Evolutionary conservation across 2,329 filamentous ascomycete species (phyloP).

Genomic region (Penicillium capsulatum): DNA sequence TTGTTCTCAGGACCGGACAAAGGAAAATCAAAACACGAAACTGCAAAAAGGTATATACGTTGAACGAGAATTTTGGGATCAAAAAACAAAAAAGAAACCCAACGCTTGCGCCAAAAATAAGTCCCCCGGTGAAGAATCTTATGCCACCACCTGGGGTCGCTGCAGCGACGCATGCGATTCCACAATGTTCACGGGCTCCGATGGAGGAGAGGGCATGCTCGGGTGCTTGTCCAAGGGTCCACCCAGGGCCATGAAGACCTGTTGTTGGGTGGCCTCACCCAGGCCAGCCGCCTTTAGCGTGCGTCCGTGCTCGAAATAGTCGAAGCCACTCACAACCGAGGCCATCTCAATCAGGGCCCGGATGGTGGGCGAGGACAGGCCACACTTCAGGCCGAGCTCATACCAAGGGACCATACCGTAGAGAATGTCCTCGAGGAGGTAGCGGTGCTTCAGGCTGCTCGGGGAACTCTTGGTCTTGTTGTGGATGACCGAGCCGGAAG

Average conservation of each 20-base stretch:
- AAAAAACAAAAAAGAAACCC: too few species aligned
- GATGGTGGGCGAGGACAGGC: slow-evolving; percentile 14
- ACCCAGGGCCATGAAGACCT: slow-evolving; percentile 13
- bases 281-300: slow-evolving; percentile 13
- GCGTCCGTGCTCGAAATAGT: slow-evolving; percentile 13
- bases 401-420: slow-evolving; percentile 16
- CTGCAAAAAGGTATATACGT: too few species aligned
- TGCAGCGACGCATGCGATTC: too few species aligned
- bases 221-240: slow-evolving; percentile 9
- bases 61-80: too few species aligned
- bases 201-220: too few species aligned
- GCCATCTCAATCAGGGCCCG: slow-evolving; percentile 16
- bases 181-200: too few species aligned
- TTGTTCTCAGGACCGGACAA: too few species aligned
- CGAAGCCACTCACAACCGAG: slow-evolving; percentile 15
- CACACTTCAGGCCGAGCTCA: slow-evolving; percentile 14
- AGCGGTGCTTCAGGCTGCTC: slow-evolving; percentile 13
- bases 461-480: slow-evolving; percentile 19
- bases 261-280: slow-evolving; percentile 11
- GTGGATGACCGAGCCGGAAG: slow-evolving; percentile 13
- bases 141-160: too few species aligned
- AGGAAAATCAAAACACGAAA: too few species aligned
- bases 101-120: too few species aligned
- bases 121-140: too few species aligned
- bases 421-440: slow-evolving; percentile 13